phyloP scores from a whole-genome alignment of 306 rosid genomes.

The Acacia melanoxylon region DNA sequence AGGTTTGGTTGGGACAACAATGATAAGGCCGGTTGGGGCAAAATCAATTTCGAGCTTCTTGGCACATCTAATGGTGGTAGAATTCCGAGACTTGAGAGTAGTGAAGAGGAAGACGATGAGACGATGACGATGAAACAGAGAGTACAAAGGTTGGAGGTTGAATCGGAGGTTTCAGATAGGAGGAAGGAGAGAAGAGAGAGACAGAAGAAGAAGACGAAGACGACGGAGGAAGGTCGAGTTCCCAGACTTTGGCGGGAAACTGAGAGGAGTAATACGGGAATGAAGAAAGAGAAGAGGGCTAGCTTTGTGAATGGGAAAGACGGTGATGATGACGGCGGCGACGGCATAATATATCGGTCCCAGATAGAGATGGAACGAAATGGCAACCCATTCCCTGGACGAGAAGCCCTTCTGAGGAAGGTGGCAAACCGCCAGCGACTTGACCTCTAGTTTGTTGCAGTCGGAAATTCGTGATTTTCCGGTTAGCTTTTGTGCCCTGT shows the following conservation, averaged over 20 bases:
- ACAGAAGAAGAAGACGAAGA: constrained; percentile 25
- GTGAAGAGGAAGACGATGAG: background rate
- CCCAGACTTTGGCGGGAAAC: background rate
- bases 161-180: constrained; percentile 4
- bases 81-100: constrained; percentile 41
- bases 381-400: constrained; percentile 52
- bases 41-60: constrained; percentile 53
- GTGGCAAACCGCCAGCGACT: constrained; percentile 1
- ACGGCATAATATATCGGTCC: background rate
- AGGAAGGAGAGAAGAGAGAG: constrained; percentile 40
- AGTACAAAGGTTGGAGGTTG: background rate
- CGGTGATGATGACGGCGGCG: background rate
- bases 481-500: background rate
- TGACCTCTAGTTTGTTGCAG: background rate
- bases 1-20: constrained; percentile 68
- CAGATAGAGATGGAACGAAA: background rate
- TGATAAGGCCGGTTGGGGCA: constrained; percentile 57
- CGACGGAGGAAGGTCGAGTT: background rate
- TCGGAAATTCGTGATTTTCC: background rate
- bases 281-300: constrained; percentile 12
- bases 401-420: constrained; percentile 32
- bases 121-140: no score
- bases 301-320: background rate
- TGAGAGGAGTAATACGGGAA: background rate
- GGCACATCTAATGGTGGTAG: constrained; percentile 72